Conservation (phyloP, 257 asterid species). For the Henckelia pumila region DNA sequence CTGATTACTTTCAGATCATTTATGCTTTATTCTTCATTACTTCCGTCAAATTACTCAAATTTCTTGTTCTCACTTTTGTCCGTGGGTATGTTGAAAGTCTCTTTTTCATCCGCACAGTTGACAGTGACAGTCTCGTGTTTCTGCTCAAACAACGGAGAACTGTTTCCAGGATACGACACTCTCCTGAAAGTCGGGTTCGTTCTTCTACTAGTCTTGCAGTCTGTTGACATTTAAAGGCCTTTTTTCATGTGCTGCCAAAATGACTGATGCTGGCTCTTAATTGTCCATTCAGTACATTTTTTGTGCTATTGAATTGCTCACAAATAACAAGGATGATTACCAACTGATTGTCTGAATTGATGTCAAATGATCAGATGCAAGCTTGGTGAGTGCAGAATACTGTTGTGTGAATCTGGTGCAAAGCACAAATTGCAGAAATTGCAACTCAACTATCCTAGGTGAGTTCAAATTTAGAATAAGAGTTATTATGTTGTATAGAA, state of each 20-base stretch:
- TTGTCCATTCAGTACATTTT: background rate
- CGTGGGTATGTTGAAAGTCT: slow-evolving; percentile 16
- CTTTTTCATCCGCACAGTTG: slow-evolving; percentile 46
- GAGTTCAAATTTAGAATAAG: slow-evolving; percentile 20
- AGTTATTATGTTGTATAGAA: background rate
- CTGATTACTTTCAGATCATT: background rate
- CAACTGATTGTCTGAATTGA: background rate
- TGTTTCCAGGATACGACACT: slow-evolving; percentile 77
- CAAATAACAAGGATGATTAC: background rate
- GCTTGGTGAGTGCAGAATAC: slow-evolving; percentile 89
- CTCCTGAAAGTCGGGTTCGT: slow-evolving; percentile 90
- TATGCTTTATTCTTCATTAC: background rate
- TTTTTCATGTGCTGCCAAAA: background rate
- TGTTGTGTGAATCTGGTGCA: slow-evolving; percentile 71
- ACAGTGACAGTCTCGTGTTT: slow-evolving; percentile 64
- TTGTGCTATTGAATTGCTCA: background rate
- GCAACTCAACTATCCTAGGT: slow-evolving; percentile 97
- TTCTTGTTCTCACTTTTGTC: background rate
- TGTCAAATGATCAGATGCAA: slow-evolving; percentile 66
- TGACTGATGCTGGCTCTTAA: background rate
- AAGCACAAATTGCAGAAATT: slow-evolving; percentile 88
- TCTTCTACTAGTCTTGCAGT: slow-evolving; percentile 7
- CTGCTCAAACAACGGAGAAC: slow-evolving; percentile 82
- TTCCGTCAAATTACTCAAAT: background rate
- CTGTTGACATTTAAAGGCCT: background rate